Conservation (phyloP, 176 grass and related monocot species). For the bread wheat (Triticum aestivum) region IWGSC_CS_RefSeq_v2.1 NC_057812.1:647998182-647998681, state of each 20-base stretch:
- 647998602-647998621: background rate
- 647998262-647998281: background rate
- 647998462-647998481: background rate
- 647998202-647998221: background rate
- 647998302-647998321: too few relatives aligned
- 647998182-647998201: constrained; percentile 10
- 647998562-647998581: background rate
- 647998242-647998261: background rate
- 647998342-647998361: too few relatives aligned
- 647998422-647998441: too few relatives aligned
- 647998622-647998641: too few relatives aligned
- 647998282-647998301: background rate
- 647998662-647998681: background rate
- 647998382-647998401: too few relatives aligned
- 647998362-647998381: too few relatives aligned
- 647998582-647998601: background rate
- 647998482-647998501: background rate
- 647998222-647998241: background rate
- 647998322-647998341: too few relatives aligned
- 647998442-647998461: too few relatives aligned
- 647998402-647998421: too few relatives aligned
- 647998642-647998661: background rate
- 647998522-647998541: background rate
- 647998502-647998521: background rate
- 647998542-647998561: background rate